Conservation (phyloP, 2,329 filamentous ascomycete genomes). For the Ophiostoma perfectum region DNA sequence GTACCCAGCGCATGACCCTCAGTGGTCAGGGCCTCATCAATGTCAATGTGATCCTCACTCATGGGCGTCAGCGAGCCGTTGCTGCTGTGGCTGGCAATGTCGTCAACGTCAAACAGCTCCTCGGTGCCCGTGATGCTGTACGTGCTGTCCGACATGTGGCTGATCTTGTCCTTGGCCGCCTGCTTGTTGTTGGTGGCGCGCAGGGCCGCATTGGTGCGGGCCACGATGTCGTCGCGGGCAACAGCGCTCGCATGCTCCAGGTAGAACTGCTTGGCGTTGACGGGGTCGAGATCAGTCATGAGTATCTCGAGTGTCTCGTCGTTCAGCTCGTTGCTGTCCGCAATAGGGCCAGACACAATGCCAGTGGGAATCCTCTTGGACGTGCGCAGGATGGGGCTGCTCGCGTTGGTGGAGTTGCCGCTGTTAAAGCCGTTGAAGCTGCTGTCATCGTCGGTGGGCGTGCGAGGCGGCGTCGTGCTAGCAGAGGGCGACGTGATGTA, state of each 20-base stretch:
- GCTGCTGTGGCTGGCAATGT: constrained; percentile 52
- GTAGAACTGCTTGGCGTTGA: constrained; percentile 67
- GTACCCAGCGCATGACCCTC: constrained; percentile 92
- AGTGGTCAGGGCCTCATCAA: constrained; percentile 66
- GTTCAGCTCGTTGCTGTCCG: constrained; percentile 44
- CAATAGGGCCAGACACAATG: constrained; percentile 33
- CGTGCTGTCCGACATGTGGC: constrained; percentile 48
- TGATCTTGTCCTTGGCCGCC: constrained; percentile 38
- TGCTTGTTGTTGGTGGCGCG: constrained; percentile 14
- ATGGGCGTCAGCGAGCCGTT: constrained; percentile 54
- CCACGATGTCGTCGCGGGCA: constrained; percentile 72
- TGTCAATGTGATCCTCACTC: constrained; percentile 49
- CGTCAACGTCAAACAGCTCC: constrained; percentile 72
- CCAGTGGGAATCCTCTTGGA: constrained; percentile 52
- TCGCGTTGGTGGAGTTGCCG: constrained; percentile 2
- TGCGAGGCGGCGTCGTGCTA: constrained; percentile 73
- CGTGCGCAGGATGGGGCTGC: background rate
- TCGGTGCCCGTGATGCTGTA: constrained; percentile 43
- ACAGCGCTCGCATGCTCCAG: constrained; percentile 73
- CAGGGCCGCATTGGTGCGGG: constrained; percentile 59
- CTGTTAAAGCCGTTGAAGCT: constrained; percentile 4
- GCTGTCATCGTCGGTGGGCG: constrained; percentile 52
- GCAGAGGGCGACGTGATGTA: constrained; percentile 88
- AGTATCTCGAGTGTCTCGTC: constrained; percentile 74
- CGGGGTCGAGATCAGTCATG: constrained; percentile 65